These are phyloP conservation scores for Coccinonectria pachysandricola DNA, from an alignment of 2,329 filamentous ascomycete genomes.

Conservation along the genomic window DNA sequence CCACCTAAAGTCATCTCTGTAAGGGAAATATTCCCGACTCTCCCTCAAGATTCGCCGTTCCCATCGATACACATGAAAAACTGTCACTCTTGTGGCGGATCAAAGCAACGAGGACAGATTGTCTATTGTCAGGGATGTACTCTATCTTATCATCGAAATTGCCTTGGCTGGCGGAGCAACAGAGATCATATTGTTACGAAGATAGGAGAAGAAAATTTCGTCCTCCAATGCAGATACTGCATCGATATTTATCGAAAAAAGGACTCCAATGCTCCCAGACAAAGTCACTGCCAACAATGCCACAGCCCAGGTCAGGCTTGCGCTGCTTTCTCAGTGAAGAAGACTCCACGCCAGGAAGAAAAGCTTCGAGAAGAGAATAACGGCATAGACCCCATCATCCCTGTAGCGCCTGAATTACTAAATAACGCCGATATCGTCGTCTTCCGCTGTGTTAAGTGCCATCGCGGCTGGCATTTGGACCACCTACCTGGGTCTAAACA, in stretches of 20 bases:
- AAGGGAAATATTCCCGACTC: slow-evolving; percentile 61
- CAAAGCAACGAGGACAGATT: slow-evolving; percentile 49
- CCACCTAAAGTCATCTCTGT: slow-evolving; percentile 51
- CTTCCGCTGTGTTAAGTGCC: slow-evolving; percentile 73
- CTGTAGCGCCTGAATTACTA: slow-evolving; percentile 51
- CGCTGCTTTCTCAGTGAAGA: slow-evolving; percentile 59
- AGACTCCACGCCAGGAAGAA: slow-evolving; percentile 72
- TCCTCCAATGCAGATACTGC: slow-evolving; percentile 84
- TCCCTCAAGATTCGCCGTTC: slow-evolving; percentile 57
- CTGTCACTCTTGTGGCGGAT: slow-evolving; percentile 59
- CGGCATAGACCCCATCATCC: slow-evolving; percentile 65
- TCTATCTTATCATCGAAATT: slow-evolving; percentile 70
- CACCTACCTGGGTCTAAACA: slow-evolving; percentile 64
- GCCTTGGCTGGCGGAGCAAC: slow-evolving; percentile 60
- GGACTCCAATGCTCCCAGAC: slow-evolving; percentile 57
- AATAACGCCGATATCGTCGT: slow-evolving; percentile 70
- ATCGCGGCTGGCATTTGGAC: slow-evolving; percentile 70
- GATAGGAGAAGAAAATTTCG: slow-evolving; percentile 62
- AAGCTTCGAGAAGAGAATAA: slow-evolving; percentile 68
- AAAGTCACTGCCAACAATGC: slow-evolving; percentile 65
- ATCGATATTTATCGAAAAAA: slow-evolving; percentile 59
- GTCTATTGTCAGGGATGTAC: slow-evolving; percentile 90
- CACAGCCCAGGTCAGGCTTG: slow-evolving; percentile 57
- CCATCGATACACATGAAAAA: slow-evolving; percentile 54
- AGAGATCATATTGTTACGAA: slow-evolving; percentile 91